A percentile compares a stretch with the other conserved stretches of the same genome.
Conservation (phyloP, 441 rosid genomes). For the Adansonia madagascariensis region DNA sequence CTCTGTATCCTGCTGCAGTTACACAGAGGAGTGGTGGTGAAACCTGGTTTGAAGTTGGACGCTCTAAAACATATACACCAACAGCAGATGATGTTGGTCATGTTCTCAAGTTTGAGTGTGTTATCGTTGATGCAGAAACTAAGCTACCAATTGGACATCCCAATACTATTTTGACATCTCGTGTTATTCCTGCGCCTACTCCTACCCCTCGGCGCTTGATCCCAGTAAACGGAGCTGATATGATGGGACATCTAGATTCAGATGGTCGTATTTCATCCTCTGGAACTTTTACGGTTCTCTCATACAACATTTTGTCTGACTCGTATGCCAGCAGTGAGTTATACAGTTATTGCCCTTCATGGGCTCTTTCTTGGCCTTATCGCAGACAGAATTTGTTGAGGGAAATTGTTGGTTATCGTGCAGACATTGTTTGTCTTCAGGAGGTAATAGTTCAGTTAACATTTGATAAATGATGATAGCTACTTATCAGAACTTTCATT, state of each 20-base stretch:
- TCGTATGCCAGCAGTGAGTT: constrained; percentile 74
- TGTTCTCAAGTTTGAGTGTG: constrained; percentile 94
- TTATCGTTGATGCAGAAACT: constrained; percentile 80
- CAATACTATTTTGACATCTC: constrained; percentile 82
- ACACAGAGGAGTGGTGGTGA: constrained; percentile 88
- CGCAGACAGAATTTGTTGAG: constrained; percentile 91
- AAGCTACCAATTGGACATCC: constrained; percentile 72
- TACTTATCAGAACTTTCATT: not conserved
- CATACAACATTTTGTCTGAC: constrained; percentile 94
- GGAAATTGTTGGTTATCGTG: constrained; percentile 96
- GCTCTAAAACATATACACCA: constrained; percentile 87
- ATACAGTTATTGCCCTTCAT: constrained; percentile 94
- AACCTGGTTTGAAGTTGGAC: constrained; percentile 90
- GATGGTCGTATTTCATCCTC: constrained; percentile 75
- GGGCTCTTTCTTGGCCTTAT: constrained; percentile 99
- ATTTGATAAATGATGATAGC: not conserved
- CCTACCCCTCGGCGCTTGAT: constrained; percentile 92
- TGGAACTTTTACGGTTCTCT: constrained; percentile 91
- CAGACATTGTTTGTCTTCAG: constrained; percentile 96
- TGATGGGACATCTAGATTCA: constrained; percentile 73
- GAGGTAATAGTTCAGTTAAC: constrained; percentile 58
- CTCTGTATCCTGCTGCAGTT: constrained; percentile 82
- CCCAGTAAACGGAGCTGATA: constrained; percentile 75
- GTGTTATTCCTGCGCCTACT: constrained; percentile 98
- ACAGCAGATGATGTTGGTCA: constrained; percentile 94